Evolutionary conservation across 2,329 filamentous ascomycete species (phyloP), one percentile per base, ranked within the genome.

Genomic region (Fusarium sp.): DNA sequence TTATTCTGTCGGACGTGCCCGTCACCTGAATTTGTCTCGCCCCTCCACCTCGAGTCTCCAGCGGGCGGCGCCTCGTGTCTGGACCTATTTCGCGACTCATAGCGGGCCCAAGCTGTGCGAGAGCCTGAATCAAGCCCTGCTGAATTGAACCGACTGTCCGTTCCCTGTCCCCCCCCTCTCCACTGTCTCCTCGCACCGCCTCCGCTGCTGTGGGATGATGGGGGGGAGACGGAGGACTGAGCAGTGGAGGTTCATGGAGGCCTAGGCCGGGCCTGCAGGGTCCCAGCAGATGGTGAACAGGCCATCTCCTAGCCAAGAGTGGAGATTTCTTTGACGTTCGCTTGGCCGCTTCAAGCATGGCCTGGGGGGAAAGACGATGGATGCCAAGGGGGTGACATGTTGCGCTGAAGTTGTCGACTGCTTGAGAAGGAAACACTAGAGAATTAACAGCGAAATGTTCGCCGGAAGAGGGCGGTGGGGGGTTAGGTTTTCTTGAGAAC

Each of bases 181-280:
- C 46, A 55, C 42, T 24, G 42, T 24, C 42, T 57, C 33, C 44
- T 40, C 33, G 51, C 55, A 66, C 36, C 51, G 61, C 64, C 71
- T 73, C 67, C 71, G 71, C 71, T 64, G 51, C 64, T 55, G 69
- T 74, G 68, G 68, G 68, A 74, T 69, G 38, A 64, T 59, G 38
- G 51, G 38, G 62, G 56, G 35, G 31, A 33, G 33, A 17, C 33
- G 49, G 24, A 33, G 58, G 40, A 29, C 27, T 55, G 51, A 12
- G 22, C 44, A 46, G 40, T 61, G 44, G 33, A 33, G 42, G 16
- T 40, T 62, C 60, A 31, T n/a, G n/a, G n/a, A n/a, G 60, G 46
- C 44, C 44, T 53, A 14, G 24, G 49, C 33, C 46, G n/a, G 24
- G 49, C 17, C 60, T 62, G 60, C 58, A 62, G 35, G 60, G 60